Conservation (phyloP, 2,329 filamentous ascomycete genomes). For the Phymatotrichopsis omnivora region DNA sequence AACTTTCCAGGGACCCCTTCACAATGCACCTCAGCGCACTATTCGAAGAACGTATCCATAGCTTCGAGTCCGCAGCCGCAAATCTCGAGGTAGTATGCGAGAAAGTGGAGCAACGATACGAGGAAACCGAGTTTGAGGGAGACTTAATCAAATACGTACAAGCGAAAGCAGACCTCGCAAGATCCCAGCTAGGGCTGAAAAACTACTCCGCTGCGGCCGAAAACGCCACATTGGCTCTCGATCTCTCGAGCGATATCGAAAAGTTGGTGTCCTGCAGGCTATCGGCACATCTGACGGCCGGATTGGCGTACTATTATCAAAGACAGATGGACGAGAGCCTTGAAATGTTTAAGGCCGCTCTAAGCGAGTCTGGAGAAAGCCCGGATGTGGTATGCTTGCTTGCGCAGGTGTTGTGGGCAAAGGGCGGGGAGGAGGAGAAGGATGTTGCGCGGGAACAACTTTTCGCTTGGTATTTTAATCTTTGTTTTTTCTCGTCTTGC, state of each 20-base stretch:
- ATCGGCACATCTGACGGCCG: slow-evolving; percentile 75
- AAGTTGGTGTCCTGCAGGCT: slow-evolving; percentile 61
- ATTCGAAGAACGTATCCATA: slow-evolving; percentile 68
- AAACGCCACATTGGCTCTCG: slow-evolving; percentile 68
- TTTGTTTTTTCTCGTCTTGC: not conserved
- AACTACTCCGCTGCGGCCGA: slow-evolving; percentile 61
- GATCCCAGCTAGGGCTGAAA: slow-evolving; percentile 63
- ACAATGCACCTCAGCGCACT: slow-evolving; percentile 70
- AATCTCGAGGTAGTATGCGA: slow-evolving; percentile 58
- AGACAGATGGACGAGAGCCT: slow-evolving; percentile 59
- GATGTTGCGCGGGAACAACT: slow-evolving; percentile 68
- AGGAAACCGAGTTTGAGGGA: slow-evolving; percentile 64
- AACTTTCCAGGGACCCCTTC: slow-evolving; percentile 59
- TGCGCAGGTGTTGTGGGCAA: slow-evolving; percentile 88
- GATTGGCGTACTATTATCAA: slow-evolving; percentile 68
- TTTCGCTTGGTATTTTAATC: slow-evolving; percentile 45
- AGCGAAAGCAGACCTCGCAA: slow-evolving; percentile 74
- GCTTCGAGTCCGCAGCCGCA: slow-evolving; percentile 53
- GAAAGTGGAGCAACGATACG: slow-evolving; percentile 68
- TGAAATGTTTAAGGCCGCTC: slow-evolving; percentile 65
- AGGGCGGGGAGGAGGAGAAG: slow-evolving; percentile 62
- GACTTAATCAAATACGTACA: slow-evolving; percentile 68
- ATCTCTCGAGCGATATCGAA: slow-evolving; percentile 62
- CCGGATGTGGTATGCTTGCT: slow-evolving; percentile 80
- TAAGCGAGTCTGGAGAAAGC: slow-evolving; percentile 64